A percentile compares a stretch with the other conserved stretches of the same genome.
Evolutionary conservation across 768 basidiomycete species (phyloP).

Genomic region (Termitomyces sp.): DNA sequence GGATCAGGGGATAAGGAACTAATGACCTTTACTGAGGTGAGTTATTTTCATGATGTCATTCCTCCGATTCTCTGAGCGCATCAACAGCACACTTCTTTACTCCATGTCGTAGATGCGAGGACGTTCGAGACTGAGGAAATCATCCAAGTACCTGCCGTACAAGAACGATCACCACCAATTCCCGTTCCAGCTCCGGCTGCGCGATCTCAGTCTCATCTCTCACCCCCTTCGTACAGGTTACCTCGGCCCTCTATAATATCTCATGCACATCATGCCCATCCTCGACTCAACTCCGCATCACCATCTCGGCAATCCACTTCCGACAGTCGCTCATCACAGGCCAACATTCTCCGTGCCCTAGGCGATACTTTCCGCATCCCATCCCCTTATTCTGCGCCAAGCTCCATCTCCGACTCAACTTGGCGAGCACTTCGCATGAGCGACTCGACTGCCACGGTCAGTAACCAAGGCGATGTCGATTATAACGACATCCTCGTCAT

Average conservation of each 20-base stretch:
- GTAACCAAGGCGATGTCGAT: conserved; percentile 18
- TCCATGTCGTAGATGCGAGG: conserved; percentile 84
- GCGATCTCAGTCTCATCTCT: conserved; percentile 5
- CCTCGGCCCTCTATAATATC: conserved; percentile 7
- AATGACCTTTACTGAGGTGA: conserved; percentile 87
- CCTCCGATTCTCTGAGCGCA: conserved; percentile 9
- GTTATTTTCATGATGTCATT: conserved; percentile 14
- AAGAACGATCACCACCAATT: conserved; percentile 10
- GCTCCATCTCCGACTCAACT: conserved; percentile 41
- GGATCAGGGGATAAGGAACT: conserved; percentile 68
- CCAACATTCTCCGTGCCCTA: conserved; percentile 43
- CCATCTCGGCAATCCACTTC: neutral
- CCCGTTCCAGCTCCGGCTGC: conserved; percentile 4
- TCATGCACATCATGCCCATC: neutral
- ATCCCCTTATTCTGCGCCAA: conserved; percentile 36
- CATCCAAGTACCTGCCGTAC: conserved; percentile 50
- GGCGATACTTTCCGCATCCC: conserved; percentile 59
- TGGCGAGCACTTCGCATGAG: conserved; percentile 35
- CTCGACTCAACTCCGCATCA: conserved; percentile 3
- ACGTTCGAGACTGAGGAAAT: conserved; percentile 81
- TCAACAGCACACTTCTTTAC: conserved; percentile 68
- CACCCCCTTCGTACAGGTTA: neutral
- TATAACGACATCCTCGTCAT: conserved; percentile 44
- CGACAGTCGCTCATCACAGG: conserved; percentile 12
- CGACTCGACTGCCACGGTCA: conserved; percentile 7